These are phyloP conservation scores for Quambalaria eucalypti DNA, from an alignment of 1,284 basidiomycete species.

Conservation along the genomic window DNA sequence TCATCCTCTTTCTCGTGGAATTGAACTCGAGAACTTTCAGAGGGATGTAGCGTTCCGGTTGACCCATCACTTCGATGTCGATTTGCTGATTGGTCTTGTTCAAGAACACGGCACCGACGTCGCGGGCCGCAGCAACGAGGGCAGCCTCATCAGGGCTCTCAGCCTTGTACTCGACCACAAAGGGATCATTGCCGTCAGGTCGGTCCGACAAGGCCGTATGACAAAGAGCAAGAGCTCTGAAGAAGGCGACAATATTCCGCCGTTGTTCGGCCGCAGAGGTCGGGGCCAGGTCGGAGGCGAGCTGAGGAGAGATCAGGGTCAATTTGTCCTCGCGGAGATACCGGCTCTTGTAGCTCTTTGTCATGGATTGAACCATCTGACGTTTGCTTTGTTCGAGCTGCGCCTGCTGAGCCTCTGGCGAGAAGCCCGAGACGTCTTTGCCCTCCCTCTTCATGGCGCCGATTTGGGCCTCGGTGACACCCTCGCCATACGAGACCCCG, in stretches of 20 bases:
- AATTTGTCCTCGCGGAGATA: slow-evolving; percentile 72
- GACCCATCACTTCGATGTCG: slow-evolving; percentile 85
- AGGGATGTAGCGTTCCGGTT: slow-evolving; percentile 69
- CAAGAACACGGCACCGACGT: slow-evolving; percentile 85
- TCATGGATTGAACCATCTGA: slow-evolving; percentile 69
- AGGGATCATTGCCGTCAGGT: slow-evolving; percentile 54
- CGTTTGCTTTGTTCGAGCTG: slow-evolving; percentile 62
- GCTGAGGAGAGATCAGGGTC: slow-evolving; percentile 76
- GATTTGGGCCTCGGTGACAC: slow-evolving; percentile 86
- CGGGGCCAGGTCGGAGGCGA: slow-evolving; percentile 67
- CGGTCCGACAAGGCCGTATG: slow-evolving; percentile 70
- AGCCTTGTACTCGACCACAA: slow-evolving; percentile 78
- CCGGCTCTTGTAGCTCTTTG: slow-evolving; percentile 74
- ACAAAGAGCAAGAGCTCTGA: slow-evolving; percentile 75
- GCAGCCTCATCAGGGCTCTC: slow-evolving; percentile 93
- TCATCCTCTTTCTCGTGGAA: slow-evolving; percentile 87
- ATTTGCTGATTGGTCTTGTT: slow-evolving; percentile 64
- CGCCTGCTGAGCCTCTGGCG: slow-evolving; percentile 52
- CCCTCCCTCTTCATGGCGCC: slow-evolving; percentile 80
- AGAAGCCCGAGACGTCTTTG: slow-evolving; percentile 55
- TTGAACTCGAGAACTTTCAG: slow-evolving; percentile 86
- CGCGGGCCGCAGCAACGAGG: slow-evolving; percentile 79
- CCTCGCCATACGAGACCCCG: slow-evolving; percentile 80
- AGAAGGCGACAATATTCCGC: slow-evolving; percentile 68
- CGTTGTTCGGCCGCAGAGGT: slow-evolving; percentile 55